These are phyloP conservation scores for Aspergillus thermomutatus DNA, from an alignment of 2,329 filamentous ascomycete genomes.

Conservation along the genomic window DNA sequence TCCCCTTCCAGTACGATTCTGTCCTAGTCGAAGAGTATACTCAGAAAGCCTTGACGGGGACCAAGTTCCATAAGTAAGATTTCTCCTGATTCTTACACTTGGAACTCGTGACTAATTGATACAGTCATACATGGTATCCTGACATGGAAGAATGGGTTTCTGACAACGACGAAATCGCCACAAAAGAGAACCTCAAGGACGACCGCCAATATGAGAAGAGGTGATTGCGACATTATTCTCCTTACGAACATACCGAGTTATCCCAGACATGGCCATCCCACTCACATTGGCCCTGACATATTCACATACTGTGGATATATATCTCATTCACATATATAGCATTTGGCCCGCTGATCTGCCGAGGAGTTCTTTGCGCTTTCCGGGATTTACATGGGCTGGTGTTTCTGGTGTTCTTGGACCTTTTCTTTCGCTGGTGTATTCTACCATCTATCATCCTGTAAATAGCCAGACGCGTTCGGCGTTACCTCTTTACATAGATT, in stretches of 20 bases:
- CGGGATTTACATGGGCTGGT: not conserved
- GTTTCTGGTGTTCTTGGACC: not conserved
- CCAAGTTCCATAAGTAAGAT: constrained; percentile 37
- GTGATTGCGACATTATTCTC: not conserved
- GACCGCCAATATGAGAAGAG: constrained; percentile 16
- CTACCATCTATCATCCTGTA: not conserved
- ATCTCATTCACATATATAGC: not conserved
- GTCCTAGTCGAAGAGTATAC: constrained; percentile 41
- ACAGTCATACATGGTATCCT: constrained; percentile 38
- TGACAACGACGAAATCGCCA: constrained; percentile 18
- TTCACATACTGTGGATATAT: not conserved
- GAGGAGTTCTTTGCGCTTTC: not conserved
- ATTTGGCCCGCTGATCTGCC: not conserved
- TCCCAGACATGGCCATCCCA: not conserved
- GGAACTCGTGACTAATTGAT: constrained; percentile 10
- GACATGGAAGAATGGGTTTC: constrained; percentile 32
- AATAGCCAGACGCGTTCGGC: not conserved
- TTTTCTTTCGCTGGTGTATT: not conserved
- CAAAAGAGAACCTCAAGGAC: constrained; percentile 5
- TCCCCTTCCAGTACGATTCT: constrained; percentile 53
- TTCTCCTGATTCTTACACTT: not conserved
- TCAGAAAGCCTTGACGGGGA: constrained; percentile 31
- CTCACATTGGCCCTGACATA: not conserved
- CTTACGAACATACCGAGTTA: not conserved
- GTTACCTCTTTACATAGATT: not conserved